Evolutionary conservation across 2,329 filamentous ascomycete genomes (phyloP), one percentile per base, ranked within the genome.

Genomic region (Sarocladiaceae sp.): DNA sequence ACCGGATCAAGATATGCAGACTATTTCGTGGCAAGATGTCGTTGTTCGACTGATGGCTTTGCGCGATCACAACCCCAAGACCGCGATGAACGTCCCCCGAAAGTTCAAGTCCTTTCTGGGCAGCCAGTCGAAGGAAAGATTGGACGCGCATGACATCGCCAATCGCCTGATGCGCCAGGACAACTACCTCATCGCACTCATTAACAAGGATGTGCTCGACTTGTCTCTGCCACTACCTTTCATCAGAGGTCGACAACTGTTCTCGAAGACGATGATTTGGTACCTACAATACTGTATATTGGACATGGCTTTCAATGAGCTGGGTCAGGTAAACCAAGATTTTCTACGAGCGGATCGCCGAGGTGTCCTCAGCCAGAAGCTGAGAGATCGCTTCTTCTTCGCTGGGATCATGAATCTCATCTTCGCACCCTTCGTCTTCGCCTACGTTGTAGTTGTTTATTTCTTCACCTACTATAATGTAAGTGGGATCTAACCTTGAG

Each of bases 101-200:
- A 66, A 64, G 5, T 66, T 78, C 47, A 70, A 75, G 3, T 67
- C 64, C n/a, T 80, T 70, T 52, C 73, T 91, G 50, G 85, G 86
- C 35, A 89, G 82, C 47, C 88, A 94, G 58, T 94, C 88, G 18
- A 95, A 96, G 61, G 88, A 97, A 65, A 78, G 91, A 50, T 82
- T 98, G 54, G 93, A 96, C 63, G 93, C 93, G 10, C 88, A 96
- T 56, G 93, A 96, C 58, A 97, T 98, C 60, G 93, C 93, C 6
- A 98, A 97, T 58, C 81, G 93, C 24, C 68, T 98, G 35, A 97
- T 98, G 93, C 83, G 93, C 47, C 85, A 88, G 58, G 91, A 96
- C 50, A 98, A 98, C 58, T 98, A 96, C 56, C 78, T 96, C 50
- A 96, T 98, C 55, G 93, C 93, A 4, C 73, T 98, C 56, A 88